Percentiles rank a stretch among this genome's conserved stretches.
phyloP scores from a whole-genome alignment of 2,329 filamentous ascomycete species.

The Sclerotinia borealis region DNA sequence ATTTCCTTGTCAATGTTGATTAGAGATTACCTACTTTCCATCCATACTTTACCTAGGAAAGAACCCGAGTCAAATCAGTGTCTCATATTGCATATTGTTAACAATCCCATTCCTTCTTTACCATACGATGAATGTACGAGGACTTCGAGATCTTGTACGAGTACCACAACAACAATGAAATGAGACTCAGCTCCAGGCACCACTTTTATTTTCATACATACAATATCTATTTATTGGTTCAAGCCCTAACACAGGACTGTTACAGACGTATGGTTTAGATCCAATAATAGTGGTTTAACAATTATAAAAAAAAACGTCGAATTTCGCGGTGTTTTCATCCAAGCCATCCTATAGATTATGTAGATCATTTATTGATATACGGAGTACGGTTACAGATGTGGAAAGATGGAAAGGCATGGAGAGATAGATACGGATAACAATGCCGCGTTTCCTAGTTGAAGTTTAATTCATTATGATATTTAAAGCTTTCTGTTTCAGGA shows the following conservation, averaged over 20 bases:
- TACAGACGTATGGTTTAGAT: neutral
- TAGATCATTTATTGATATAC: too few species aligned
- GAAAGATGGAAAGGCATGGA: neutral
- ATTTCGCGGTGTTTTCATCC: neutral
- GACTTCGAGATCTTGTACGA: neutral
- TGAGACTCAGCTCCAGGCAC: constrained; percentile 7
- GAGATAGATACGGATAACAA: too few species aligned
- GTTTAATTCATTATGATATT: too few species aligned
- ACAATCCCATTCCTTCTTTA: neutral
- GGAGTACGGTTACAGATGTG: neutral
- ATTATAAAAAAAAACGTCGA: neutral
- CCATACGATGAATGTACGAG: neutral
- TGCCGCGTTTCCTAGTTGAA: too few species aligned
- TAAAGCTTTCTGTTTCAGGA: too few species aligned
- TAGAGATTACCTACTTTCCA: too few species aligned
- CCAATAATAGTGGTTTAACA: neutral
- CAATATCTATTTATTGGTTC: neutral
- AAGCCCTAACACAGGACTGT: neutral
- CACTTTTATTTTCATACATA: neutral
- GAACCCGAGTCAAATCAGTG: neutral
- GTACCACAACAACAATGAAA: neutral
- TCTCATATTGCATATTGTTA: neutral
- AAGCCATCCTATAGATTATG: neutral
- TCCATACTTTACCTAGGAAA: neutral
- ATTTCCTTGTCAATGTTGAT: neutral